Percentiles rank a stretch among this genome's conserved stretches.
Evolutionary conservation across 805 yeast genomes (phyloP).

Genomic region (Yamadazyma sp.): DNA sequence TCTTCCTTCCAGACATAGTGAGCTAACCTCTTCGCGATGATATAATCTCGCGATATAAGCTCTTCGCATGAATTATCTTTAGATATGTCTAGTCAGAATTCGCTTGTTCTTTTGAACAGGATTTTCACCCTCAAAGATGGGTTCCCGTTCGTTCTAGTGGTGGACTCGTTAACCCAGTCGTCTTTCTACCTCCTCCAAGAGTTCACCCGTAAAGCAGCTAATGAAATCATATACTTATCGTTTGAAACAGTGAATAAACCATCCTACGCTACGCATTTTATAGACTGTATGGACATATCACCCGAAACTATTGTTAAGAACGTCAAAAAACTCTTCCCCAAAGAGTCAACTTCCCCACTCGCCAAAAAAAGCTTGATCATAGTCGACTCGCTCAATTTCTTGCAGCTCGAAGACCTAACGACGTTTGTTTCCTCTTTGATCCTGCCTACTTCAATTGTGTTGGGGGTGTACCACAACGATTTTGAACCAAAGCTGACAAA

Average conservation of each 20-base stretch:
- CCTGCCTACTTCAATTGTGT: conserved; percentile 28
- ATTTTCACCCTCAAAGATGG: conserved; percentile 67
- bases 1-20: conserved; percentile 16
- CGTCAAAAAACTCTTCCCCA: conserved; percentile 1
- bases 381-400: conserved; percentile 68
- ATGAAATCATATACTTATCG: conserved; percentile 54
- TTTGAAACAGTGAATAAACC: conserved; percentile 66
- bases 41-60: no score
- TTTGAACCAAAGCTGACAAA: conserved; percentile 11
- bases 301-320: conserved; percentile 1
- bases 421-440: conserved; percentile 49
- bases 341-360: neutral
- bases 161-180: conserved; percentile 73
- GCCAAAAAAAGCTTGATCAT: conserved; percentile 16
- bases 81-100: conserved; percentile 11
- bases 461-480: conserved; percentile 39
- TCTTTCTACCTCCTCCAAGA: conserved; percentile 58
- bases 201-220: conserved; percentile 43
- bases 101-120: conserved; percentile 60
- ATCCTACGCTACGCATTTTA: conserved; percentile 44
- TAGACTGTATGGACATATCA: conserved; percentile 39
- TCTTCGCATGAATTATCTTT: no score
- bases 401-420: conserved; percentile 47
- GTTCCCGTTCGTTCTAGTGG: conserved; percentile 68
- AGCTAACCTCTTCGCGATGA: conserved; percentile 10